Base-by-base conservation (phyloP, 495 filamentous ascomycete genomes). In the Ramalina peruviana region DNA sequence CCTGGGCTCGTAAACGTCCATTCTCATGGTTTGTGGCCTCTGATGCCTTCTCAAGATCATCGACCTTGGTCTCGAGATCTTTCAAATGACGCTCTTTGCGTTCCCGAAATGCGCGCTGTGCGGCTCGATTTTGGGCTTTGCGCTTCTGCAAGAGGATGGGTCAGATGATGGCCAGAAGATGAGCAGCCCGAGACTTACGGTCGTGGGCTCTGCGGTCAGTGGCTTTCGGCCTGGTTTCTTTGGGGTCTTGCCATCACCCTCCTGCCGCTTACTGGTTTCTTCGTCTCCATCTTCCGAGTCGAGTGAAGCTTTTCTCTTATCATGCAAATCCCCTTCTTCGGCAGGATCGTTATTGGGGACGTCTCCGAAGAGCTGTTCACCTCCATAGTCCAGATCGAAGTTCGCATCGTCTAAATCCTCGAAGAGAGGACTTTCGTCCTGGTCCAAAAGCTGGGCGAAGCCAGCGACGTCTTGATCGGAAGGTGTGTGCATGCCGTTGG, bases 221-320 rank as follows among this genome's bases (percentile, higher is more conserved):
- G 89, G 92, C 73, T 99, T 99, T 51, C 92, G 78, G 39, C 92
- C 92, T 3, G 93, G 93, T 64, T 95, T 98, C 76, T 96, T 97
- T 17, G 47, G 36, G 9, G 76, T 80, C 49, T 83, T 85, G 47
- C 83, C 80, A 53, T 84, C 81, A 48, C 81, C 76, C 63, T 94
- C 88, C 54, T 86, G 71, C 42, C 87, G 72, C 70, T 96, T 94
- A 52, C 81, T 82, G 7, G 79, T 79, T 30, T 72, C 75, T 23
- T 79, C 79, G 6, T 83, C 82, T 10, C 76, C 83, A 19, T 84
- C 83, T 33, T 81, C 77, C 10, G 83, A 75, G 26, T 78, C 75
- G 16, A 73, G 77, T 1, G 79, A 80, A 62, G 87, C 80, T 72
- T 97, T 97, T 46, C 83, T 75, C 40, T 76, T 78, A 25, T 89